Evolutionary conservation across 257 asterid species (phyloP).

Genomic region (Solanum ossicruentum): DNA sequence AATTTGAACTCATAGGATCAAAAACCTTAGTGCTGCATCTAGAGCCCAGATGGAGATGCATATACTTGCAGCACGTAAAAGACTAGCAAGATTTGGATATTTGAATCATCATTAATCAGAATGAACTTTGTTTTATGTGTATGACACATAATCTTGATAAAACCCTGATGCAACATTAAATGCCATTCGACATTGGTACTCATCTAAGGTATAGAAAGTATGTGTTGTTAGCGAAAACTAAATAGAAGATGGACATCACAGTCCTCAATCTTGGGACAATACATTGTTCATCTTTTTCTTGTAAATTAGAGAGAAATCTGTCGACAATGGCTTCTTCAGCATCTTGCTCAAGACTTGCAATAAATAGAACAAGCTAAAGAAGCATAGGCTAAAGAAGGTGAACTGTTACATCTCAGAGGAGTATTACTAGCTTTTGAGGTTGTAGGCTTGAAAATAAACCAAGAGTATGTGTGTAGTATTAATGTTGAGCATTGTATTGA

Average conservation of each 20-base stretch:
- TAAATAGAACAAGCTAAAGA: neutral
- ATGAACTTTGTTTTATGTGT: neutral
- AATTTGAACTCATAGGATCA: neutral
- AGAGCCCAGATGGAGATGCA: neutral
- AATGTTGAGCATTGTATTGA: neutral
- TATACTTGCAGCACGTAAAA: neutral
- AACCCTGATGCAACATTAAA: neutral
- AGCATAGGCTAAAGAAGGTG: neutral
- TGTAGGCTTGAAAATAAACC: neutral
- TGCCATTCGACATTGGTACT: neutral
- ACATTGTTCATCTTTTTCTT: neutral
- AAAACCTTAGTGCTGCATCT: neutral
- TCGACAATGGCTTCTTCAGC: neutral
- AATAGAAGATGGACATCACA: neutral
- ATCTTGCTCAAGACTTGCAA: neutral
- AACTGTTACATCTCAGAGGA: neutral
- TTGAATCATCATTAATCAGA: neutral
- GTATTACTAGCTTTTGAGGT: neutral
- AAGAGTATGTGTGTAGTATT: neutral
- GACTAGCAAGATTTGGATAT: neutral
- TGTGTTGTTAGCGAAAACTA: neutral
- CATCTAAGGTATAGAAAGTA: neutral
- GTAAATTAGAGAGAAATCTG: neutral
- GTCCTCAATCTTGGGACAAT: neutral
- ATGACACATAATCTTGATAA: neutral